Conservation (phyloP, 2,329 filamentous ascomycete species). For the Aspergillus cejpii region DNA sequence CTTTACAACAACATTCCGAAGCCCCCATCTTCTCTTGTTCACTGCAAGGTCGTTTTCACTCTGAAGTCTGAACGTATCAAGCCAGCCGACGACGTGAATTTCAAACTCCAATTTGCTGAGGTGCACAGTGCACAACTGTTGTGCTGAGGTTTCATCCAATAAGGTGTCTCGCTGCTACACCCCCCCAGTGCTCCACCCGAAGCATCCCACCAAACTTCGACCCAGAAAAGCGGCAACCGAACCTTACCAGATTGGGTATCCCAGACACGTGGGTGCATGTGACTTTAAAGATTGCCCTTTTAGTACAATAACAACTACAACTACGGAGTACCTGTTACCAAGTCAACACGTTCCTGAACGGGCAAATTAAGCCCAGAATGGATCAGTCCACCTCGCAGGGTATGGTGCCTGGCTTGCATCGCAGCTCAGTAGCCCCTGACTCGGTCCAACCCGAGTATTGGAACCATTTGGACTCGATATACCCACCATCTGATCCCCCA, state of each 20-base stretch:
- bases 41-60: conserved; percentile 2
- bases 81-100: conserved; percentile 1
- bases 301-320: conserved; percentile 5
- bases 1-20: background rate
- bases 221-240: conserved; percentile 1
- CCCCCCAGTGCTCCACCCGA: conserved; percentile 1
- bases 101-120: conserved; percentile 7
- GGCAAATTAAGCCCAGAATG: conserved; percentile 23
- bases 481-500: conserved; percentile 21
- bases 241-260: conserved; percentile 10
- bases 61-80: conserved; percentile 11
- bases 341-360: conserved; percentile 7
- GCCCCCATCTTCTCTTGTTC: background rate
- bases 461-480: conserved; percentile 32
- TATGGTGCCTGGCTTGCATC: conserved; percentile 25
- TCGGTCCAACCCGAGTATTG: conserved; percentile 34
- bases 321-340: background rate
- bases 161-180: background rate
- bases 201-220: conserved; percentile 4
- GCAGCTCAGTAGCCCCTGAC: conserved; percentile 22
- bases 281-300: conserved; percentile 10
- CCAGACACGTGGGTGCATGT: conserved; percentile 18
- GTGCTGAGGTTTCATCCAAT: conserved; percentile 11
- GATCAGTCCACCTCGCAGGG: conserved; percentile 31
- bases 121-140: conserved; percentile 12